Percentiles rank a stretch among this genome's conserved stretches.
Conservation (phyloP, 1,139 yeast species). For the Pichia terricola region DNA sequence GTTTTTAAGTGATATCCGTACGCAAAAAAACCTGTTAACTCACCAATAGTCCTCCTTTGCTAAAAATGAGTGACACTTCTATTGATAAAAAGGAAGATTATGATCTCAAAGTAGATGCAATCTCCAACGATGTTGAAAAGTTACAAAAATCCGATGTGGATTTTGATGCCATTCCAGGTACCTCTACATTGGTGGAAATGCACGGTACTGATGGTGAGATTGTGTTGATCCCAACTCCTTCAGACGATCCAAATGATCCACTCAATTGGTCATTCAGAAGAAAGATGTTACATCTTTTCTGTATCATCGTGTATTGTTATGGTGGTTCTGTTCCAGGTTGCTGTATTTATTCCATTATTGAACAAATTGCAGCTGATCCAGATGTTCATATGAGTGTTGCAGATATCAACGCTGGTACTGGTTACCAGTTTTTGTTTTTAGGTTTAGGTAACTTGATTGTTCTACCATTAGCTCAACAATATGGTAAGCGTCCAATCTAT, state of each 20-base stretch:
- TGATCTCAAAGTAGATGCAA: neutral
- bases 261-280: slow-evolving; percentile 33
- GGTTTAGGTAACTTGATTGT: slow-evolving; percentile 41
- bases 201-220: slow-evolving; percentile 28
- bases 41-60: too few relatives aligned
- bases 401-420: slow-evolving; percentile 42
- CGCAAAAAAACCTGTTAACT: too few relatives aligned
- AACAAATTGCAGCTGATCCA: slow-evolving; percentile 32
- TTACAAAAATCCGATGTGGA: slow-evolving; percentile 13
- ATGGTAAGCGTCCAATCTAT: slow-evolving; percentile 45
- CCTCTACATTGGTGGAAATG: slow-evolving; percentile 49
- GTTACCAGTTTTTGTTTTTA: slow-evolving; percentile 37
- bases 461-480: slow-evolving; percentile 44
- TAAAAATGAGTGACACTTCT: neutral
- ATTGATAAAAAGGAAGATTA: neutral
- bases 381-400: slow-evolving; percentile 28
- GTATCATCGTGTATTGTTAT: slow-evolving; percentile 33
- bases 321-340: slow-evolving; percentile 40
- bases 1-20: neutral
- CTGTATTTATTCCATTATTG: slow-evolving; percentile 36
- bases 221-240: slow-evolving; percentile 35
- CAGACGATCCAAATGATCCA: slow-evolving; percentile 41
- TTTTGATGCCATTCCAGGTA: slow-evolving; percentile 47
- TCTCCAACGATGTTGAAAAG: neutral
- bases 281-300: slow-evolving; percentile 29